phyloP scores from a whole-genome alignment of 2,329 filamentous ascomycete species.

The Graphilbum fragrans region DNA sequence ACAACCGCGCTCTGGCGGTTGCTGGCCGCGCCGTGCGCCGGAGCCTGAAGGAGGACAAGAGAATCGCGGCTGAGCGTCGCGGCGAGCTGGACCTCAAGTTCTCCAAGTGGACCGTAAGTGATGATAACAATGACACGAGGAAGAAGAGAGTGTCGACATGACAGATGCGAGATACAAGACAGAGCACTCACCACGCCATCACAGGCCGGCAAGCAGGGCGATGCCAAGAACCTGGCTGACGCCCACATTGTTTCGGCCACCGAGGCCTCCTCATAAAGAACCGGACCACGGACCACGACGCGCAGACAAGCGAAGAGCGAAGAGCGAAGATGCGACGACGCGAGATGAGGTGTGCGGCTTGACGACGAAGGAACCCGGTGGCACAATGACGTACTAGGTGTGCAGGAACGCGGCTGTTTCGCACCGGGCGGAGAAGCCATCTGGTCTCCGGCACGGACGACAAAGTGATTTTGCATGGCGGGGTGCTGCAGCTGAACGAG shows the following conservation, averaged over 20 bases:
- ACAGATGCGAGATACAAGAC: background rate
- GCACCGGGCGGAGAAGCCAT: too few species aligned
- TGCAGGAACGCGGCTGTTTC: too few species aligned
- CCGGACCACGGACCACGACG: too few species aligned
- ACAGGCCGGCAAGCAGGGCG: slow-evolving; percentile 94
- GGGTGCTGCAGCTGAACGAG: too few species aligned
- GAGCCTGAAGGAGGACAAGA: slow-evolving; percentile 91
- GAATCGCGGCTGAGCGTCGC: slow-evolving; percentile 76
- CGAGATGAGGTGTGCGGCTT: background rate
- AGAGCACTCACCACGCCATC: too few species aligned
- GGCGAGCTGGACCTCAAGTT: slow-evolving; percentile 84
- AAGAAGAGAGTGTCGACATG: background rate
- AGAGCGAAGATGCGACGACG: background rate
- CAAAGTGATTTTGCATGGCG: too few species aligned
- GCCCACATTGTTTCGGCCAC: slow-evolving; percentile 32
- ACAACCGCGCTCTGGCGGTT: slow-evolving; percentile 99
- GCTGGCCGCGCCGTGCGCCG: slow-evolving; percentile 90
- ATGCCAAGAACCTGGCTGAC: slow-evolving; percentile 57
- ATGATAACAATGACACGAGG: background rate
- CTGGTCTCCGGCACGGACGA: too few species aligned
- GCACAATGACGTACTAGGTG: too few species aligned
- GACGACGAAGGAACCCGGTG: too few species aligned
- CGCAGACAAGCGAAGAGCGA: background rate
- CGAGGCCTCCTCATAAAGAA: slow-evolving; percentile 13
- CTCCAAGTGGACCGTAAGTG: slow-evolving; percentile 87